Conservation (phyloP, 192 early-diverging fungal genomes). For the Haplosporangium gracile region DNA sequence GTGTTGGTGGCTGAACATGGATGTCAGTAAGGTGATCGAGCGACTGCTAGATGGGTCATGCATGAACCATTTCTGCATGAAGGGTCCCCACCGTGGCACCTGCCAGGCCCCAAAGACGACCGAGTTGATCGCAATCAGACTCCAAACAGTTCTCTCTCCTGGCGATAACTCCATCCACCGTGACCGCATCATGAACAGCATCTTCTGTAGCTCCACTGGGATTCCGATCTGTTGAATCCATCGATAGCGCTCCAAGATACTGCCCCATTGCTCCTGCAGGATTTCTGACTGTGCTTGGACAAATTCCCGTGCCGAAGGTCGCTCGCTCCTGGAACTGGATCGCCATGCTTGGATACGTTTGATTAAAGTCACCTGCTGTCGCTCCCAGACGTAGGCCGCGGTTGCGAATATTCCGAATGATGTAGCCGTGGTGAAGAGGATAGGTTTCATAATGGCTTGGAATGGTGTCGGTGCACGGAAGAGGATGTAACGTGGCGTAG, state of each 20-base stretch:
- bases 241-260: constrained; percentile 26
- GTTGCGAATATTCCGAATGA: constrained; percentile 53
- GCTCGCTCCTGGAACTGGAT: constrained; percentile 26
- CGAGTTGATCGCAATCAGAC: constrained; percentile 78
- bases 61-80: constrained; percentile 84
- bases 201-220: constrained; percentile 53
- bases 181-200: constrained; percentile 27
- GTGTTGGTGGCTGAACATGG: constrained; percentile 81
- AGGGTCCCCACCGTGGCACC: constrained; percentile 65
- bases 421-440: constrained; percentile 60
- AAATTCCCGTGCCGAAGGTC: constrained; percentile 40
- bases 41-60: constrained; percentile 79
- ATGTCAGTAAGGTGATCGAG: constrained; percentile 84
- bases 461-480: constrained; percentile 26
- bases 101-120: constrained; percentile 86
- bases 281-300: constrained; percentile 30
- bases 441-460: constrained; percentile 52
- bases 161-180: constrained; percentile 49
- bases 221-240: constrained; percentile 53
- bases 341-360: constrained; percentile 48
- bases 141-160: constrained; percentile 52
- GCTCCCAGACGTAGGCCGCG: constrained; percentile 54
- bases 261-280: constrained; percentile 35
- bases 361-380: constrained; percentile 38
- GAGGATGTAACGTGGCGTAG: constrained; percentile 16